These are phyloP conservation scores for Mucor sp. DNA, from an alignment of 371 early-diverging fungal genomes.

Conservation along the genomic window DNA sequence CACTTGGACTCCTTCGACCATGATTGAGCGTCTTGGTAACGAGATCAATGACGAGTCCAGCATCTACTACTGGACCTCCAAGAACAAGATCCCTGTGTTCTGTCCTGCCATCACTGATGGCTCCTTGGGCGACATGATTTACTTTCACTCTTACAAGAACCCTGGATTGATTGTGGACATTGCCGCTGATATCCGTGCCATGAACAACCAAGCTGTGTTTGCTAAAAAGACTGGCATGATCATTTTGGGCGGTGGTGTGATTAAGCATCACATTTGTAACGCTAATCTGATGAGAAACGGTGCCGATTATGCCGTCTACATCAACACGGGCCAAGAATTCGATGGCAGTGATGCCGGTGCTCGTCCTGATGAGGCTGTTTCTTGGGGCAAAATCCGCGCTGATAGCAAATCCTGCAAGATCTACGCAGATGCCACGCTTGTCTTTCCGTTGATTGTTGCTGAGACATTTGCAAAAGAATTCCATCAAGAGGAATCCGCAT, in stretches of 20 bases:
- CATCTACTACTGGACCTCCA: constrained; percentile 93
- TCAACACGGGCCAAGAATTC: constrained; percentile 99
- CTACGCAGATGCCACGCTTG: constrained; percentile 95
- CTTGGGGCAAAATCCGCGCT: constrained; percentile 99
- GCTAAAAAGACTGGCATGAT: constrained; percentile 97
- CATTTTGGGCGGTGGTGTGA: constrained; percentile 98
- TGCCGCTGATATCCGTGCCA: constrained; percentile 91
- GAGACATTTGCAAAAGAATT: constrained; percentile 86
- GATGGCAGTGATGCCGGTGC: constrained; percentile 99
- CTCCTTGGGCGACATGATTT: constrained; percentile 99
- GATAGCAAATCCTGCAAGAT: constrained; percentile 90
- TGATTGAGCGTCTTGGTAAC: constrained; percentile 96
- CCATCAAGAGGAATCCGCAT: constrained; percentile 7
- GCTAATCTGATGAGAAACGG: constrained; percentile 99
- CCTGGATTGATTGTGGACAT: constrained; percentile 97
- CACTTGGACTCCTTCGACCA: constrained; percentile 92
- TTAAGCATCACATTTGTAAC: constrained; percentile 99
- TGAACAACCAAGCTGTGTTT: constrained; percentile 95
- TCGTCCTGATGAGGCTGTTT: constrained; percentile 97
- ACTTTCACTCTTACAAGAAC: constrained; percentile 95
- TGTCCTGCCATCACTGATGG: constrained; percentile 99
- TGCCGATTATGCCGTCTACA: constrained; percentile 97
- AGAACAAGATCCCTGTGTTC: constrained; percentile 98
- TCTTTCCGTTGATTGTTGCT: constrained; percentile 95
- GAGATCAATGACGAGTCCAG: constrained; percentile 94